phyloP scores from a whole-genome alignment of 768 basidiomycete genomes.

The Dictyophora rubrovolvata region DNA sequence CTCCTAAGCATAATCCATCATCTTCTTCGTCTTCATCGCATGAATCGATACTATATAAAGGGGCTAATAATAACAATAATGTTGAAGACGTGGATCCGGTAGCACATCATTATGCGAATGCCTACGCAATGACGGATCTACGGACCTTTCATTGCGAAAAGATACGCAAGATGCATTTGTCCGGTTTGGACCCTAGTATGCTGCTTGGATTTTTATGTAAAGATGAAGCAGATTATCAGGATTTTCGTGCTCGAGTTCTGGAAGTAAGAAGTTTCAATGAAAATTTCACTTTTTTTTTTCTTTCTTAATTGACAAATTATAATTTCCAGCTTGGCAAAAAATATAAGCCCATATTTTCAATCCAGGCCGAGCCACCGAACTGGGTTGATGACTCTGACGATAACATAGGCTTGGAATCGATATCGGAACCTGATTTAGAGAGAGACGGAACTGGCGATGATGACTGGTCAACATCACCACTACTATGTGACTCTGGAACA shows the following conservation, averaged over 20 bases:
- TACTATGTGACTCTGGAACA: constrained; percentile 15
- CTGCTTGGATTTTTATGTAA: constrained; percentile 83
- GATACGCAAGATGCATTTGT: constrained; percentile 88
- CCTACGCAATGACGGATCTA: constrained; percentile 66
- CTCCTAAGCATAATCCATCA: constrained; percentile 1
- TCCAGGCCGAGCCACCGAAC: constrained; percentile 79
- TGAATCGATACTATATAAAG: neutral
- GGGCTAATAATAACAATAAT: constrained; percentile 16
- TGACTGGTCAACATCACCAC: constrained; percentile 10
- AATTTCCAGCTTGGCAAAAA: constrained; percentile 29
- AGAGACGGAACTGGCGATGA: constrained; percentile 25
- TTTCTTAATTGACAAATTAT: neutral
- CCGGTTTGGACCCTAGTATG: constrained; percentile 94
- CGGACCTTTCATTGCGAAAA: constrained; percentile 95
- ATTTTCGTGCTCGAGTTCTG: constrained; percentile 60
- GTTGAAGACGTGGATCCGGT: constrained; percentile 27
- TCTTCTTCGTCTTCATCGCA: neutral
- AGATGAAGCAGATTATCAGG: constrained; percentile 77
- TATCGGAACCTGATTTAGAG: constrained; percentile 70
- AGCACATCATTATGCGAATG: constrained; percentile 55
- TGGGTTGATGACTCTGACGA: constrained; percentile 68
- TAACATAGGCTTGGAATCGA: constrained; percentile 67
- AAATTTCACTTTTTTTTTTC: no score
- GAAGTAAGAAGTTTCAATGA: constrained; percentile 42
- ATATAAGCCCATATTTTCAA: constrained; percentile 65